Percentiles rank a stretch among this genome's conserved stretches.
These are phyloP conservation scores for Ottelia alismoides DNA, from an alignment of 106 monocot species.

Conservation along the genomic window DNA sequence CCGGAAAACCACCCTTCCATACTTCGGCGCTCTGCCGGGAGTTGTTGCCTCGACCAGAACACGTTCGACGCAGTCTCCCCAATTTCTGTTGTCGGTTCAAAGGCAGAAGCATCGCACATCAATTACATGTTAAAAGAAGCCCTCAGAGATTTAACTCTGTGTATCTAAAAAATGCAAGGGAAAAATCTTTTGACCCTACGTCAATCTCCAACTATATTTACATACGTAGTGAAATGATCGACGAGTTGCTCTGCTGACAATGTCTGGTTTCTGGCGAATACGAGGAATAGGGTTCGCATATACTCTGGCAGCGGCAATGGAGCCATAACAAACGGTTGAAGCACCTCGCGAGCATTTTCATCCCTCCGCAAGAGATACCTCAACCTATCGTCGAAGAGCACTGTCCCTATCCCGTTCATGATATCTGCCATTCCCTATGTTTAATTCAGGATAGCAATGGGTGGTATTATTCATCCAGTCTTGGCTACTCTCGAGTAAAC, in stretches of 20 bases:
- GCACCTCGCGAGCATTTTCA: constrained; percentile 1
- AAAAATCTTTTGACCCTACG: neutral
- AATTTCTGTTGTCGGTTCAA: constrained; percentile 3
- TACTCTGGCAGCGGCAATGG: constrained; percentile 14
- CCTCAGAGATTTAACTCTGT: neutral
- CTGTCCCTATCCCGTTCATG: constrained; percentile 30
- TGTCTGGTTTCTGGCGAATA: constrained; percentile 22
- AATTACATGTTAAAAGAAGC: neutral
- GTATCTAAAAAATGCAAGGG: neutral
- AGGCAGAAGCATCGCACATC: neutral
- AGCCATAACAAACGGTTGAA: neutral
- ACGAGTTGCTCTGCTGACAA: constrained; percentile 14
- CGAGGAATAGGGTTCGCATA: constrained; percentile 30
- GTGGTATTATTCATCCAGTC: too few relatives aligned
- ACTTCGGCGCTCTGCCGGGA: constrained; percentile 1
- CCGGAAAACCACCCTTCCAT: constrained; percentile 11
- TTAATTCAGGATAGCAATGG: too few relatives aligned
- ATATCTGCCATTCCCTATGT: constrained; percentile 22
- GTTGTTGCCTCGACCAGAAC: constrained; percentile 3
- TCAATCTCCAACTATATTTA: neutral
- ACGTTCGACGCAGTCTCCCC: constrained; percentile 7
- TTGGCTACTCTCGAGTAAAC: too few relatives aligned
- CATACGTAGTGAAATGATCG: constrained; percentile 39
- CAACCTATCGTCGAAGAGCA: constrained; percentile 36
- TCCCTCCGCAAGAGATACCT: constrained; percentile 8